Evolutionary conservation across 768 basidiomycete genomes (phyloP).

Genomic region (Tylopilus sp.): DNA sequence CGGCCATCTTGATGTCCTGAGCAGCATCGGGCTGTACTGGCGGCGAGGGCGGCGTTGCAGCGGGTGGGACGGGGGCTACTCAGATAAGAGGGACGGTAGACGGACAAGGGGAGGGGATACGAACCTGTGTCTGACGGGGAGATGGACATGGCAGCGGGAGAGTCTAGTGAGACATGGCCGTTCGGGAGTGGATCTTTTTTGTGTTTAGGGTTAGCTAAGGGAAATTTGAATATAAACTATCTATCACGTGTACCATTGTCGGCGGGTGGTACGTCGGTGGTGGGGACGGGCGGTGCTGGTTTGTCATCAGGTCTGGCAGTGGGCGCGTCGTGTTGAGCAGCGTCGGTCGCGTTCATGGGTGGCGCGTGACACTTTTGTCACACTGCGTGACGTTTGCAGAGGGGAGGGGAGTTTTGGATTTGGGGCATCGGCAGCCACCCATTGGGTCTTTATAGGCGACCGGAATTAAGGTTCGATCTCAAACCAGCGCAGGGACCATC

Average conservation of each 20-base stretch:
- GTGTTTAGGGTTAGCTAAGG: slow-evolving; percentile 40
- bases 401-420: slow-evolving; percentile 57
- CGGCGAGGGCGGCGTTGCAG: slow-evolving; percentile 46
- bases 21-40: slow-evolving; percentile 42
- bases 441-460: slow-evolving; percentile 78
- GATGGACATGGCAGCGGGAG: slow-evolving; percentile 41
- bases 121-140: slow-evolving; percentile 51
- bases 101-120: slow-evolving; percentile 20
- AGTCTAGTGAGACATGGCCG: slow-evolving; percentile 52
- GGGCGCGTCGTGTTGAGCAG: slow-evolving; percentile 29
- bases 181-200: slow-evolving; percentile 43
- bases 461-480: slow-evolving; percentile 83
- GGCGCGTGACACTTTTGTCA: slow-evolving; percentile 63
- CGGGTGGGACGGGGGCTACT: slow-evolving; percentile 43
- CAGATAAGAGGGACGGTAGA: slow-evolving; percentile 28
- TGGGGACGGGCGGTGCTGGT: slow-evolving; percentile 17
- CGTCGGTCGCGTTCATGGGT: slow-evolving; percentile 57
- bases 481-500: slow-evolving; percentile 69
- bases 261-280: slow-evolving; percentile 20
- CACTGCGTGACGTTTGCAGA: slow-evolving; percentile 55
- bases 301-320: slow-evolving; percentile 29
- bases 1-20: slow-evolving; percentile 58
- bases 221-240: slow-evolving; percentile 28
- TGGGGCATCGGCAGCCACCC: slow-evolving; percentile 62
- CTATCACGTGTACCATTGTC: slow-evolving; percentile 41